These are phyloP conservation scores for Kluyveromyces nonfermentans DNA, from an alignment of 805 yeast species.

Conservation along the genomic window DNA sequence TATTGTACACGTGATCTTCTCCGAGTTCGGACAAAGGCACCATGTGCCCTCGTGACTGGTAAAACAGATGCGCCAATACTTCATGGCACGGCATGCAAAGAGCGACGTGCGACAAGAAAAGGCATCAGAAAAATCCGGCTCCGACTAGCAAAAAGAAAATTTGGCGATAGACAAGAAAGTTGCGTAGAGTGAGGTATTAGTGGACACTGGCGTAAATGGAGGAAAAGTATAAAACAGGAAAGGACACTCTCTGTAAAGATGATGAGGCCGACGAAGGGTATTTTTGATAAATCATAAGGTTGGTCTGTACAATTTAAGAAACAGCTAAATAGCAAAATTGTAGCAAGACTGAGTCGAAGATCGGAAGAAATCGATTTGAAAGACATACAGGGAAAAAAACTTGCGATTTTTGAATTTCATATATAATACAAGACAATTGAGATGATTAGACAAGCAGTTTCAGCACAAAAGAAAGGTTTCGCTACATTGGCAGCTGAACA, in stretches of 20 bases:
- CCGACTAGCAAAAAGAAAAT: background rate
- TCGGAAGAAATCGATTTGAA: background rate
- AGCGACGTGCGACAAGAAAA: background rate
- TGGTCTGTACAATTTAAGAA: background rate
- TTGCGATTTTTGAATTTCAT: background rate
- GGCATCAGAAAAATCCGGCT: background rate
- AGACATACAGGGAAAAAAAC: background rate
- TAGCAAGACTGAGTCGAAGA: background rate
- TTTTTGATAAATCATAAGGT: background rate
- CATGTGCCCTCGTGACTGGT: background rate
- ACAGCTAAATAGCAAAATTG: background rate
- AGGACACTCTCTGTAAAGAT: background rate
- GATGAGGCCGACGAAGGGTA: background rate
- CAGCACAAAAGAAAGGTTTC: constrained; percentile 28
- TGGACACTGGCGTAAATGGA: background rate
- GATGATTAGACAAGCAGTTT: constrained; percentile 27
- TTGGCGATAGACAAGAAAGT: background rate
- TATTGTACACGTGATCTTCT: background rate
- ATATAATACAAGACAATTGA: background rate
- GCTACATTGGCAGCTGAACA: constrained; percentile 55
- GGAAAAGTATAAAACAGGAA: background rate
- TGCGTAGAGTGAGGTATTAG: background rate
- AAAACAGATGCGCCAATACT: background rate
- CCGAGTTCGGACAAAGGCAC: background rate
- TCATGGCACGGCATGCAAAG: background rate